phyloP scores from a whole-genome alignment of 306 rosid species.

The Vigna radiata region DNA sequence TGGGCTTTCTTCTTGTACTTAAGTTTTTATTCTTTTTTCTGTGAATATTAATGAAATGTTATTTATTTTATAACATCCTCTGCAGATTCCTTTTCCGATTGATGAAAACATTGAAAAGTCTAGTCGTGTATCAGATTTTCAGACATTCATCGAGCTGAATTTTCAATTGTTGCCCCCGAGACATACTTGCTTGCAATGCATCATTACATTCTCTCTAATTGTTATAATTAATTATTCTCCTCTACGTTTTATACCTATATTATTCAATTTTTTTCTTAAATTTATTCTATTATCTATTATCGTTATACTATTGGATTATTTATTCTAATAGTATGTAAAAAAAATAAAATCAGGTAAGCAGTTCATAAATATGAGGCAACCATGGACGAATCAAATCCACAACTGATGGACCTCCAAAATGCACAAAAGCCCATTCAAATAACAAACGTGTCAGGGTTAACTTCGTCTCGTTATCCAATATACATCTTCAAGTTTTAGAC shows the following conservation, averaged over 20 bases:
- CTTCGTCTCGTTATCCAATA: too few relatives aligned
- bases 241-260: too few relatives aligned
- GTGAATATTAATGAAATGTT: neutral
- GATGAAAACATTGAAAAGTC: constrained; percentile 60
- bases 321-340: too few relatives aligned
- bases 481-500: too few relatives aligned
- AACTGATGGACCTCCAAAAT: neutral
- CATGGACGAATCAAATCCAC: neutral
- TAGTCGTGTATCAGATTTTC: constrained; percentile 42
- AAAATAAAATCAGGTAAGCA: too few relatives aligned
- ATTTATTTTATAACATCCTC: constrained; percentile 1
- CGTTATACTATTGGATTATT: too few relatives aligned
- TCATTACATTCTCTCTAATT: neutral
- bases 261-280: too few relatives aligned
- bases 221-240: too few relatives aligned
- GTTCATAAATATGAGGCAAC: neutral
- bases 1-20: neutral
- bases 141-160: constrained; percentile 39
- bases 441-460: neutral
- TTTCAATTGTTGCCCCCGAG: constrained; percentile 34
- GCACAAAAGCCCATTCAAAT: neutral
- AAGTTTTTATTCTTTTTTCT: neutral
- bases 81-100: constrained; percentile 53
- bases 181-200: constrained; percentile 20
- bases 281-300: too few relatives aligned